phyloP scores from a whole-genome alignment of 2,329 filamentous ascomycete genomes.

The Lasiodiplodia sp. region DNA sequence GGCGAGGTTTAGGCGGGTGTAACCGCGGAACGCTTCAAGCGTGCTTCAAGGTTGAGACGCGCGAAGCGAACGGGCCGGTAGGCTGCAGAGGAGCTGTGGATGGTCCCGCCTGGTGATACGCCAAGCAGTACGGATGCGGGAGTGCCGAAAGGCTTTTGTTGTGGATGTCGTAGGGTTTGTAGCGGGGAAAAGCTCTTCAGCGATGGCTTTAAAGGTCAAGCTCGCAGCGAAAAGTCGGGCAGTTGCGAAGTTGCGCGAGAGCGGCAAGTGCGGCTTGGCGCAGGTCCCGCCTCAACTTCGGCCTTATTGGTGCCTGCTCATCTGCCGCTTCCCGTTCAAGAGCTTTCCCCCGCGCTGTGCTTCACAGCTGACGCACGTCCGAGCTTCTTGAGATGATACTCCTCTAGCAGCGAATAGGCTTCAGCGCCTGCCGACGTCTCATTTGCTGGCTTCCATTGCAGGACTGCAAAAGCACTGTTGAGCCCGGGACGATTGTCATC shows the following conservation, averaged over 20 bases:
- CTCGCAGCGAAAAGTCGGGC: constrained; percentile 24
- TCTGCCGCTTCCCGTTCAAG: constrained; percentile 2
- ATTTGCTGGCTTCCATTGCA: not conserved
- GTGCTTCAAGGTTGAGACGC: constrained; percentile 29
- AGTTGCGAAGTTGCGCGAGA: constrained; percentile 26
- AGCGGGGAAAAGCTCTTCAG: not conserved
- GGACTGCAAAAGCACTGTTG: not conserved
- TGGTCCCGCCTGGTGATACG: constrained; percentile 10
- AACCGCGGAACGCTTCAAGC: constrained; percentile 28
- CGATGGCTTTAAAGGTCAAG: constrained; percentile 4
- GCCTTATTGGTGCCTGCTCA: not conserved
- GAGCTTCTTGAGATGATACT: not conserved
- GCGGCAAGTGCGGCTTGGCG: constrained; percentile 21
- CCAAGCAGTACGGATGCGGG: constrained; percentile 15
- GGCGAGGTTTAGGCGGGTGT: constrained; percentile 27
- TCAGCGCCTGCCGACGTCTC: not conserved
- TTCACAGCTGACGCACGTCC: not conserved
- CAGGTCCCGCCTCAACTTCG: constrained; percentile 15
- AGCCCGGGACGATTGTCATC: not conserved
- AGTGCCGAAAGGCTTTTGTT: constrained; percentile 12
- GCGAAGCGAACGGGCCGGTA: constrained; percentile 19
- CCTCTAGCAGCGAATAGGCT: not conserved
- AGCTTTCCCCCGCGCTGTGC: not conserved
- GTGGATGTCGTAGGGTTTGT: constrained; percentile 1
- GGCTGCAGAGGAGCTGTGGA: constrained; percentile 9